These are phyloP conservation scores for Gymnopilus dilepis DNA, from an alignment of 768 basidiomycete species.

Conservation along the genomic window DNA sequence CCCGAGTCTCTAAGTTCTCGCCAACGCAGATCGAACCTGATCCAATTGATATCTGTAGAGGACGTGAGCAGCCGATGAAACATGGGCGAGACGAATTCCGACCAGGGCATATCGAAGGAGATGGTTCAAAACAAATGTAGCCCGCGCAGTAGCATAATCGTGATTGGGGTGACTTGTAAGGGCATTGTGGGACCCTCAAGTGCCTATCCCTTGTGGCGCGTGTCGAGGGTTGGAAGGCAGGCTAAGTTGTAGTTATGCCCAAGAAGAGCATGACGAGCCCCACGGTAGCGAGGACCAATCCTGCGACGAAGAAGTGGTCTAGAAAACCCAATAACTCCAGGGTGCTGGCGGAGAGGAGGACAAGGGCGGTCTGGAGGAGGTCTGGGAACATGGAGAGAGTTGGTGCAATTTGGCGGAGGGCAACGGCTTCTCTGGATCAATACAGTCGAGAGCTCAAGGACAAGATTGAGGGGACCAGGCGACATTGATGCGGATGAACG, in stretches of 20 bases:
- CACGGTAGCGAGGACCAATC: conserved; percentile 21
- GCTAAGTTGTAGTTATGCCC: conserved; percentile 30
- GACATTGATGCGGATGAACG: conserved; percentile 31
- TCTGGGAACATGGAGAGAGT: conserved; percentile 31
- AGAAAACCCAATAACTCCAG: conserved; percentile 30
- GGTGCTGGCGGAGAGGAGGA: conserved; percentile 32
- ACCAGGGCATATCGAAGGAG: conserved; percentile 30
- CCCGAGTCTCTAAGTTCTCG: conserved; percentile 32
- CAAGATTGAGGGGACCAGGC: conserved; percentile 34
- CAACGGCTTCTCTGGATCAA: conserved; percentile 33
- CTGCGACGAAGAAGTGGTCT: conserved; percentile 25
- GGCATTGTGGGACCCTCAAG: conserved; percentile 33
- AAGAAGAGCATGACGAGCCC: conserved; percentile 31
- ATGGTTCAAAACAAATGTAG: conserved; percentile 27
- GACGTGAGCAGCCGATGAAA: conserved; percentile 34
- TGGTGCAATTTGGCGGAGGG: conserved; percentile 32
- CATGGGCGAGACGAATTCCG: conserved; percentile 26
- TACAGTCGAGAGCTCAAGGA: conserved; percentile 29
- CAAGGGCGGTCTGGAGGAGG: conserved; percentile 29
- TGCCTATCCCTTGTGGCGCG: conserved; percentile 28
- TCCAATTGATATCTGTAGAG: conserved; percentile 32
- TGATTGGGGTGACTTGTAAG: conserved; percentile 40
- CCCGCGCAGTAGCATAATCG: conserved; percentile 34
- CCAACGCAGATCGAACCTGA: conserved; percentile 38
- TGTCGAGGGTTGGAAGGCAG: conserved; percentile 35